Evolutionary conservation across 23 red algal genomes (phyloP).

Genomic region (Cyanidium caldarium): DNA sequence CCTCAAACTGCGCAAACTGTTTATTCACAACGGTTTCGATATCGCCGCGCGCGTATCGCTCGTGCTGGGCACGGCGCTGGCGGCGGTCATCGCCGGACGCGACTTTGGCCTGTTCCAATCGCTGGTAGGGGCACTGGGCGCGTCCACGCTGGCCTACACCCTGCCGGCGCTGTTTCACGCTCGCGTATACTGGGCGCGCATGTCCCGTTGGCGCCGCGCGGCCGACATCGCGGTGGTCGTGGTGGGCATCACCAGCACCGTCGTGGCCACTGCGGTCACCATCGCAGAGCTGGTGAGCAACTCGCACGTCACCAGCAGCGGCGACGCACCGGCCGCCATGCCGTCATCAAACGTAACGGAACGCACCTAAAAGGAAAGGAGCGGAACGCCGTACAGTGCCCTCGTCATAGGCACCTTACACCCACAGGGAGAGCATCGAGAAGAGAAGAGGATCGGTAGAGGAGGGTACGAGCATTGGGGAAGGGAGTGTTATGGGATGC

Average conservation of each 20-base stretch:
- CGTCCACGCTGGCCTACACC: slow-evolving; percentile 54
- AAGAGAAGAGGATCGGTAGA: no score
- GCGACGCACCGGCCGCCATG: no score
- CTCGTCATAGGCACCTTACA: no score
- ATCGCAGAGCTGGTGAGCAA: slow-evolving; percentile 12
- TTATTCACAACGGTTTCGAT: no score
- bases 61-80: slow-evolving; percentile 37
- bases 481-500: no score
- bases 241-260: not conserved
- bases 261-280: slow-evolving; percentile 1
- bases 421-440: no score
- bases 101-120: slow-evolving; percentile 84
- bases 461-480: no score
- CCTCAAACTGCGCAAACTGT: no score
- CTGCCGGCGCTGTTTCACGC: slow-evolving; percentile 42
- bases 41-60: slow-evolving; percentile 6
- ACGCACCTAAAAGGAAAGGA: no score
- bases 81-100: slow-evolving; percentile 56
- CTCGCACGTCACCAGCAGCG: no score
- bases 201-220: not conserved
- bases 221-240: not conserved
- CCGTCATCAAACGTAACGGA: no score
- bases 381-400: no score
- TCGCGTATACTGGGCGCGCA: not conserved
- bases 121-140: slow-evolving; percentile 59